These are phyloP conservation scores for Phalaenopsis equestris DNA, from an alignment of 106 monocot species.

Conservation along the genomic window DNA sequence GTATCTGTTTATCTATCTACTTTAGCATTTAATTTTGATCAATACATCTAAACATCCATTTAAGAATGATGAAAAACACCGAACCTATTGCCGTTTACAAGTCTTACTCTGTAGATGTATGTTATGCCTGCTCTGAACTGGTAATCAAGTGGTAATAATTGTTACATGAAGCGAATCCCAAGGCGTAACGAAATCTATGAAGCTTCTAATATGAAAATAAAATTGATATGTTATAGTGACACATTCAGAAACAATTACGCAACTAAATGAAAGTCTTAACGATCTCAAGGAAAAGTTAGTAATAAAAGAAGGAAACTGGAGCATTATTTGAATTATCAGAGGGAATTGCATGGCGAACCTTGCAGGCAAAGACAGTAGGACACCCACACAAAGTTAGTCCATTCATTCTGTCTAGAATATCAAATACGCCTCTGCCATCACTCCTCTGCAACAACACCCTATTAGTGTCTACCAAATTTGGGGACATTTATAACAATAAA, in stretches of 20 bases:
- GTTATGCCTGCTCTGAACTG: too few relatives aligned
- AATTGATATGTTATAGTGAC: neutral
- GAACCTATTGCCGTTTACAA: too few relatives aligned
- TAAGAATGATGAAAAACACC: too few relatives aligned
- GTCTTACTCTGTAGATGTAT: too few relatives aligned
- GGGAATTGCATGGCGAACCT: conserved; percentile 34
- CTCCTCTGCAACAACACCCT: conserved; percentile 59
- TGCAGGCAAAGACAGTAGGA: conserved; percentile 47
- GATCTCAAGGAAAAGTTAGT: neutral
- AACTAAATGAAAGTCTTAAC: neutral
- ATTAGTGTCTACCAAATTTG: conserved; percentile 4
- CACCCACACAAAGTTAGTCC: conserved; percentile 77
- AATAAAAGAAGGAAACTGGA: neutral
- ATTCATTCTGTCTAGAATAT: conserved; percentile 81
- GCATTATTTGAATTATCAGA: neutral
- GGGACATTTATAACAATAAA: neutral
- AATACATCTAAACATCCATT: neutral
- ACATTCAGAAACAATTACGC: neutral
- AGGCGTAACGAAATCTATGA: neutral
- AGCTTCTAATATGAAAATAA: neutral
- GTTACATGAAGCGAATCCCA: neutral
- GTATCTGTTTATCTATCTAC: neutral
- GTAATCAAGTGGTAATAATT: too few relatives aligned
- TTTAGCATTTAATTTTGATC: neutral
- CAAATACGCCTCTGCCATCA: conserved; percentile 82